These are phyloP conservation scores for Cladophialophora bantiana DNA, from an alignment of 2,329 filamentous ascomycete genomes.

Conservation along the genomic window DNA sequence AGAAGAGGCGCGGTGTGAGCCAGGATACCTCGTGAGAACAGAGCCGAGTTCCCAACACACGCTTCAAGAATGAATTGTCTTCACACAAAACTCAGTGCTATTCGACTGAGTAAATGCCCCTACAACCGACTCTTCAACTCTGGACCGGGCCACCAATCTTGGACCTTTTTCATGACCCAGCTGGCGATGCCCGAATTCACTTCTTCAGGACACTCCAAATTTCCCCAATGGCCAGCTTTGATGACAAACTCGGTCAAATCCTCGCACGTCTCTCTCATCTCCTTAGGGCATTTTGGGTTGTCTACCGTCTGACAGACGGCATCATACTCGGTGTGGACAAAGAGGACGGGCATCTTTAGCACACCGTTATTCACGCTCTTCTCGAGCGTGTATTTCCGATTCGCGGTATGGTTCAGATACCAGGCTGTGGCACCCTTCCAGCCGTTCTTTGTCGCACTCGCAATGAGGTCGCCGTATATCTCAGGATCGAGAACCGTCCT, in stretches of 20 bases:
- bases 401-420: constrained; percentile 55
- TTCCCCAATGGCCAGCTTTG: constrained; percentile 75
- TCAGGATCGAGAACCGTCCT: constrained; percentile 30
- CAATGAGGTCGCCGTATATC: constrained; percentile 17
- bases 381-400: constrained; percentile 51
- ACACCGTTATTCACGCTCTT: constrained; percentile 46
- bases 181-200: constrained; percentile 62
- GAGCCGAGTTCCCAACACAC: neutral
- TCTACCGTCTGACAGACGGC: constrained; percentile 18
- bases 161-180: constrained; percentile 26
- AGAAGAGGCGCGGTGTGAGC: neutral
- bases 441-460: constrained; percentile 49
- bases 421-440: constrained; percentile 50
- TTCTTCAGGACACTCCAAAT: constrained; percentile 73
- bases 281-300: constrained; percentile 20
- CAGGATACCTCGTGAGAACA: neutral
- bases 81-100: too few species aligned
- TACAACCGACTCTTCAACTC: constrained; percentile 22
- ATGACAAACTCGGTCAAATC: constrained; percentile 28
- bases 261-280: constrained; percentile 26
- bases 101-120: neutral
- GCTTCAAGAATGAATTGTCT: too few species aligned
- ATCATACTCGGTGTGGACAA: constrained; percentile 32
- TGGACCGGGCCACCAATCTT: constrained; percentile 17
- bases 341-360: constrained; percentile 30